Conservation (phyloP, 2,329 filamentous ascomycete genomes). For the Sordariomycetes sp. region DNA sequence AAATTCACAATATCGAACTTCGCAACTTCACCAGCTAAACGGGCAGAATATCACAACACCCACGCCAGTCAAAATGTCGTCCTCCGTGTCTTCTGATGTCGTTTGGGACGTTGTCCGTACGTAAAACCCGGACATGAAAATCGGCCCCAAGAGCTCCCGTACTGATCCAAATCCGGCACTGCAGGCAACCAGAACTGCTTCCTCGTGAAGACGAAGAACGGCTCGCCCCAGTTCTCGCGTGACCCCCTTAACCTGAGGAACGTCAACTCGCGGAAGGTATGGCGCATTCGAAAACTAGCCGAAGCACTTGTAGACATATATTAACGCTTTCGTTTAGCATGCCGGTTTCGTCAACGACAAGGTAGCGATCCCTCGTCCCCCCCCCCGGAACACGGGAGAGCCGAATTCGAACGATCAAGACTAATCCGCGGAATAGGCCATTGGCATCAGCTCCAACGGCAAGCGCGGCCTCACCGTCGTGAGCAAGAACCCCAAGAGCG, state of each 20-base stretch:
- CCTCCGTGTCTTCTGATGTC: constrained; percentile 79
- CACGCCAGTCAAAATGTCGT: constrained; percentile 37
- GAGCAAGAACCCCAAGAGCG: constrained; percentile 68
- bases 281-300: constrained; percentile 5
- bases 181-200: constrained; percentile 78
- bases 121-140: constrained; percentile 28
- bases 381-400: neutral
- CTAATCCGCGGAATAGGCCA: constrained; percentile 40
- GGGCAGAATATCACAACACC: constrained; percentile 2
- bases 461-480: constrained; percentile 70
- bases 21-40: neutral
- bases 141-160: neutral
- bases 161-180: neutral
- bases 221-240: constrained; percentile 80
- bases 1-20: constrained; percentile 2
- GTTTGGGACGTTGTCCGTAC: constrained; percentile 92
- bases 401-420: neutral
- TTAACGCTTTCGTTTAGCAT: constrained; percentile 40
- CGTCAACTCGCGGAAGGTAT: constrained; percentile 81
- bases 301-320: constrained; percentile 17
- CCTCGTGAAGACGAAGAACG: constrained; percentile 73
- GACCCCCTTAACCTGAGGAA: constrained; percentile 91
- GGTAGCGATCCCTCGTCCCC: constrained; percentile 35
- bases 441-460: constrained; percentile 63
- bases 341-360: constrained; percentile 89